A percentile compares a stretch with the other conserved stretches of the same genome.
phyloP scores from a whole-genome alignment of 371 early-diverging fungal genomes.

The Smittium culicis region DNA sequence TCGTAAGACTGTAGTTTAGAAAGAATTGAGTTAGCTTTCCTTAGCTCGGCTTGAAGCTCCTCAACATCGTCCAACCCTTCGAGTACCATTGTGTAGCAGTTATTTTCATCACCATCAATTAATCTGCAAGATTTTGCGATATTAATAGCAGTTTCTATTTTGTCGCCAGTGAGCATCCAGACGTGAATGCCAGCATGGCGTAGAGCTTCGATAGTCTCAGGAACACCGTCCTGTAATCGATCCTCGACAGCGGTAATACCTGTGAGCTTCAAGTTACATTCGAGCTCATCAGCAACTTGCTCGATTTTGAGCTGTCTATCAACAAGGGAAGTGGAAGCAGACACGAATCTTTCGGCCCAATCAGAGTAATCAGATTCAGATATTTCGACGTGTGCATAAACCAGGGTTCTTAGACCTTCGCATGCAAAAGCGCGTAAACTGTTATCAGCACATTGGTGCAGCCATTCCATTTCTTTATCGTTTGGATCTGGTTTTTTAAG shows the following conservation, averaged over 20 bases:
- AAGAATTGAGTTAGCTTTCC: not conserved
- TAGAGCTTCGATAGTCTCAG: conserved; percentile 77
- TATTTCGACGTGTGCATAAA: conserved; percentile 65
- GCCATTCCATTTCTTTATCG: conserved; percentile 27
- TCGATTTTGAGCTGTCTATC: conserved; percentile 66
- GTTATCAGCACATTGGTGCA: conserved; percentile 23
- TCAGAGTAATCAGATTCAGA: conserved; percentile 52
- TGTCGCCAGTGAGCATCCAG: conserved; percentile 99
- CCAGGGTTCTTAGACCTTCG: conserved; percentile 80
- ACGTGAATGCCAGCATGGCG: conserved; percentile 82
- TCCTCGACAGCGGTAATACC: conserved; percentile 91
- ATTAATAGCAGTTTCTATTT: conserved; percentile 94
- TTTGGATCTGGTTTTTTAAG: conserved; percentile 22
- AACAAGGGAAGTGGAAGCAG: conserved; percentile 59
- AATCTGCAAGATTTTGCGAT: conserved; percentile 84
- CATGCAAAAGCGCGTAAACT: conserved; percentile 48
- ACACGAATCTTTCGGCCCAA: conserved; percentile 60
- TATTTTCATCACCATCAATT: conserved; percentile 19
- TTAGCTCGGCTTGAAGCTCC: not conserved
- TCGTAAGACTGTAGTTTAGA: not conserved
- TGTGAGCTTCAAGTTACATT: conserved; percentile 47
- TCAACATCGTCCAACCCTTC: conserved; percentile 3
- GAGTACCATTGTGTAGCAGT: conserved; percentile 4
- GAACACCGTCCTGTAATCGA: conserved; percentile 82
- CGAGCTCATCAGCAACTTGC: conserved; percentile 65